phyloP scores from a whole-genome alignment of 306 rosid species.

The Rubus parviflorus region DNA sequence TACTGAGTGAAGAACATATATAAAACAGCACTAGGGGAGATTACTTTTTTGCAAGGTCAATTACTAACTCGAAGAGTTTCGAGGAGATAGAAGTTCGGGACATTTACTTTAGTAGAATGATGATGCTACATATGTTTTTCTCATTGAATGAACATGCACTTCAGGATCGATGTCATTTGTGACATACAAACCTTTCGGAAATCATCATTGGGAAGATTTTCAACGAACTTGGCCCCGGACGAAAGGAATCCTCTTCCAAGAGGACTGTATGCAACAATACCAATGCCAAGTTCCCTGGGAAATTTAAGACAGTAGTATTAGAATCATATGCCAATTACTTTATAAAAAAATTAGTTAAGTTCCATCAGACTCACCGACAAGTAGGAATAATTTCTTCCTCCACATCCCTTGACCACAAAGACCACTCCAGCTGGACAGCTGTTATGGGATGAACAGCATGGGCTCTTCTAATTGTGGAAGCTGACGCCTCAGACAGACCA shows the following conservation, averaged over 20 bases:
- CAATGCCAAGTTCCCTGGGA: slow-evolving; percentile 59
- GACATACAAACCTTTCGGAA: slow-evolving; percentile 46
- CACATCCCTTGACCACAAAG: slow-evolving; percentile 57
- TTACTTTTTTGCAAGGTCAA: background rate
- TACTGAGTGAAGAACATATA: background rate
- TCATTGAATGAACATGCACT: background rate
- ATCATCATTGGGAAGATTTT: slow-evolving; percentile 33
- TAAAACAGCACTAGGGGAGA: background rate
- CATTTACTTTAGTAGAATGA: background rate
- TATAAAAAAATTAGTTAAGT: background rate
- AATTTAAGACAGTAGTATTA: background rate
- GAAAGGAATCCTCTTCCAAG: slow-evolving; percentile 69
- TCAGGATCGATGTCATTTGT: background rate
- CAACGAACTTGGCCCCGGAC: slow-evolving; percentile 42
- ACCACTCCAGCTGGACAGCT: slow-evolving; percentile 68
- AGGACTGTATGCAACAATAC: slow-evolving; percentile 69
- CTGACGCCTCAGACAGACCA: slow-evolving; percentile 66
- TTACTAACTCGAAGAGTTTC: background rate
- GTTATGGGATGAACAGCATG: slow-evolving; percentile 71
- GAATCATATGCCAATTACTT: background rate
- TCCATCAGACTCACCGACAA: slow-evolving; percentile 39
- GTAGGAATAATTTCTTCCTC: slow-evolving; percentile 57
- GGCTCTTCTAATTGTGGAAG: slow-evolving; percentile 72
- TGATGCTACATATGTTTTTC: background rate
- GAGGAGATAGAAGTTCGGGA: background rate